A percentile compares a stretch with the other conserved stretches of the same genome.
Evolutionary conservation across 78 protist genomes (phyloP).

Genomic region (Parvularia atlantis): DNA sequence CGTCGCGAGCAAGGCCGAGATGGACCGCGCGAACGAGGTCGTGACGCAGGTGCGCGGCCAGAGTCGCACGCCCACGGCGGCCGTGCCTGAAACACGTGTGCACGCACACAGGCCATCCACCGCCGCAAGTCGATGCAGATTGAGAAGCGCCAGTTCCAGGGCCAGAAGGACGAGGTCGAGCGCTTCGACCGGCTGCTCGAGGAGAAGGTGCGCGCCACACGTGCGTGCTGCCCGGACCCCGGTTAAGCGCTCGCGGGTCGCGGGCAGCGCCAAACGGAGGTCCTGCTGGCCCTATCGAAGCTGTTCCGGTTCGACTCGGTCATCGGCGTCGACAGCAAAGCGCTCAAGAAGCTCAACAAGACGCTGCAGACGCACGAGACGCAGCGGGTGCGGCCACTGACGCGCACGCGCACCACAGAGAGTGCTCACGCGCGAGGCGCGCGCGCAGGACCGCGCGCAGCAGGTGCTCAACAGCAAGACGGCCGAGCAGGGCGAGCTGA

Average conservation of each 20-base stretch:
- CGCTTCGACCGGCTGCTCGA: slow-evolving; percentile 21
- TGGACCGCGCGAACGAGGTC: neutral
- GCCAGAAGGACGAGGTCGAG: slow-evolving; percentile 79
- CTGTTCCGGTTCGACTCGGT: no score
- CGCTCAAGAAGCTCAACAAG: slow-evolving; percentile 4
- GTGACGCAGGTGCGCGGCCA: neutral
- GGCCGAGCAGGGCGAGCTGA: neutral
- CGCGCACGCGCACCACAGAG: neutral
- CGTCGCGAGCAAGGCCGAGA: slow-evolving; percentile 16
- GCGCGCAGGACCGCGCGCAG: neutral
- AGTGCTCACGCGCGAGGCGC: neutral
- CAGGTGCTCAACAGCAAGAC: neutral
- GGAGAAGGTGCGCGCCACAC: neutral
- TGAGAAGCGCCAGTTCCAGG: slow-evolving; percentile 61
- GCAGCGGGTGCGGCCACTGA: neutral
- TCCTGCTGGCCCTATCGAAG: no score
- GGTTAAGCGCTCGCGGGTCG: no score
- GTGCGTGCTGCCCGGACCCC: neutral
- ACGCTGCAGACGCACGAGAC: neutral
- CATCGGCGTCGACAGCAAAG: no score
- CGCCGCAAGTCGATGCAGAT: slow-evolving; percentile 26
- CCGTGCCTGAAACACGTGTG: neutral
- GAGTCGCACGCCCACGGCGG: neutral
- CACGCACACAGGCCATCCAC: no score
- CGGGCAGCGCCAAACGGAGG: no score